These are phyloP conservation scores for Fermentozyma sake DNA, from an alignment of 1,139 yeast genomes.

Conservation along the genomic window DNA sequence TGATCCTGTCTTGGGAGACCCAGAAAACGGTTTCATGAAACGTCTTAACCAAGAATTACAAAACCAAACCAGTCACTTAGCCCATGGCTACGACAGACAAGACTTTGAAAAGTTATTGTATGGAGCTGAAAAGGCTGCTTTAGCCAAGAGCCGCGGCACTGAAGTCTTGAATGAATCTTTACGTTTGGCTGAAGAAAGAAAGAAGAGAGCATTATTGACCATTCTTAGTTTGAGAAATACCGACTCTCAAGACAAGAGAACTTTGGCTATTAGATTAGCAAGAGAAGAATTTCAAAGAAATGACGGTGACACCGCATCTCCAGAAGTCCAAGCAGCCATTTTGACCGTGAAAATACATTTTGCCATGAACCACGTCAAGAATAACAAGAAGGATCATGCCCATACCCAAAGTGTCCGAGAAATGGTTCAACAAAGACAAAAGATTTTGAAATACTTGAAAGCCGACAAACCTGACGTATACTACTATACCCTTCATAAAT, in stretches of 20 bases:
- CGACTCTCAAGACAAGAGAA: slow-evolving; percentile 51
- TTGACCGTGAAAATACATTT: slow-evolving; percentile 77
- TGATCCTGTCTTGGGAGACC: slow-evolving; percentile 78
- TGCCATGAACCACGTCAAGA: slow-evolving; percentile 70
- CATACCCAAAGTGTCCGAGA: slow-evolving; percentile 71
- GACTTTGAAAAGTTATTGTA: slow-evolving; percentile 74
- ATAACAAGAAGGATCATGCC: slow-evolving; percentile 67
- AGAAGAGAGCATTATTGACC: slow-evolving; percentile 66
- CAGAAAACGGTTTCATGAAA: slow-evolving; percentile 61
- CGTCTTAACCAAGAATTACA: slow-evolving; percentile 63
- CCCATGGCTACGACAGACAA: slow-evolving; percentile 52
- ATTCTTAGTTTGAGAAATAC: slow-evolving; percentile 75
- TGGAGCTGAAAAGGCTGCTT: slow-evolving; percentile 60
- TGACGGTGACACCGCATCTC: slow-evolving; percentile 90
- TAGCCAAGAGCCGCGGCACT: slow-evolving; percentile 26
- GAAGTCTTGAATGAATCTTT: slow-evolving; percentile 45
- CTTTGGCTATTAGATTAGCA: slow-evolving; percentile 61
- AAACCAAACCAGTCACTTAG: slow-evolving; percentile 53
- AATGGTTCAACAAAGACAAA: slow-evolving; percentile 86
- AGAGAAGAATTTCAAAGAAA: slow-evolving; percentile 73
- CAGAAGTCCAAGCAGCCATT: slow-evolving; percentile 94
- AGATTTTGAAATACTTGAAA: slow-evolving; percentile 75
- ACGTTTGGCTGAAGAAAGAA: slow-evolving; percentile 47
- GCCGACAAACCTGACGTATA: slow-evolving; percentile 75
- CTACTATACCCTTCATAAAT: slow-evolving; percentile 78